Evolutionary conservation across 441 rosid species (phyloP), one percentile per base, ranked within the genome.

Genomic region (Brassica hybrid): DNA sequence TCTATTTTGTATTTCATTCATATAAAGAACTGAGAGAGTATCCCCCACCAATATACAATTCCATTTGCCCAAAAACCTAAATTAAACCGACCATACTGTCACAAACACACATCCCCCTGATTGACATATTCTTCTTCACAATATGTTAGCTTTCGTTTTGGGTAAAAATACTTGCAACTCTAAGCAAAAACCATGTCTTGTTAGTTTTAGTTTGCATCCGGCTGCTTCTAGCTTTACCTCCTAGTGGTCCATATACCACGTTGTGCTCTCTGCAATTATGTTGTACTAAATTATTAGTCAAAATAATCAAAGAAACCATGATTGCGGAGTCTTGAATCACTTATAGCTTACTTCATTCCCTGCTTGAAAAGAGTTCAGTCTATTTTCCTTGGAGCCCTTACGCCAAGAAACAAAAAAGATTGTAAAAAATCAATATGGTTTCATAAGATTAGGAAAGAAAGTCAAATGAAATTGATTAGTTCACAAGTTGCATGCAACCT

Each of bases 371-470:
- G 85, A 58, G 76, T 83, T 84, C 79, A 59, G 67, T 88, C 88
- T 88, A 73, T 90, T 94, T 86, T 92, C 91, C 91, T 94, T 82
- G 11, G 90, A 83, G 82, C 91, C 92, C 97, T 52, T 84, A 71
- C 61, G 77, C 74, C 84, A 82, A 78, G 66, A 80, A 76, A 74
- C 19, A 14, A 72, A 21, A 21, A 21, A 50, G 73, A 78, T 75
- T 16, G 71, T 75, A 62, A 45, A 50, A 73, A 74, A 71, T 81
- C 76, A 83, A 66, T 69, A 85, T 48, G 71, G 48, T 67, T 23
- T n/a, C 32, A 80, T 2, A 25, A 72, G 77, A 45, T 50, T 65
- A 8, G 78, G 36, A 14, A 54, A 67, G 75, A 72, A 72, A 76
- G 72, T 75, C 27, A 25, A 7, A 54, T 74, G 45, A 14, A 72